Evolutionary conservation across 2,329 filamentous ascomycete species (phyloP), one percentile per base, ranked within the genome.

Genomic region (Alternaria alternata): DNA sequence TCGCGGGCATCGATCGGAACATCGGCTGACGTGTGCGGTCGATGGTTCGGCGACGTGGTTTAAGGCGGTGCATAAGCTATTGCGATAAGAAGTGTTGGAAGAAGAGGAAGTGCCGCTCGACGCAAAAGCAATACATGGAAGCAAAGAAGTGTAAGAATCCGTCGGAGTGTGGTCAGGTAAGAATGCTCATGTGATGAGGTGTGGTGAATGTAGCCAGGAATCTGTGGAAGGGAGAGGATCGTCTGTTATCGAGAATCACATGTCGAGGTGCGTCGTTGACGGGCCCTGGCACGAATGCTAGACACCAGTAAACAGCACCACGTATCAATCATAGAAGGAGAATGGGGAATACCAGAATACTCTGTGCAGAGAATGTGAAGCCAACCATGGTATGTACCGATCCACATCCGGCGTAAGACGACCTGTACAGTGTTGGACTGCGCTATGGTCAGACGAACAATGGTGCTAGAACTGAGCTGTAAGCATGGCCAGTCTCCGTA

Each of bases 261-360:
- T 44, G 46, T 48, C 51, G 51, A 47, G 16, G 20, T 43, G 57
- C 22, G 59, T 51, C 41, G 34, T 54, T 12, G 22, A 34, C 30
- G 41, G 32, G 42, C 34, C 54, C 57, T 44, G 38, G 54, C 52
- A 60, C 59, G 51, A 54, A 57, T 52, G 59, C 68, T 71, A 68
- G 54, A 66, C 60, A 61, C 65, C 62, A 65, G 65, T 72, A 68
- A 72, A 72, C 36, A 71, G 68, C 64, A 70, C 67, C 69, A 72
- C 54, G 46, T 54, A 62, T 63, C 51, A 66, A 56, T 61, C 60
- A 70, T 34, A 54, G 53, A 55, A 64, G 61, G 66, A 62, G 64
- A 51, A 57, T 64, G 67, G 69, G 65, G 57, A 60, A 71, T 72
- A 72, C 69, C 69, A 62, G 66, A 53, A 59, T 57, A 55, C 67